A percentile compares a stretch with the other conserved stretches of the same genome.
These are phyloP conservation scores for Trichophyton verrucosum DNA, from an alignment of 2,329 filamentous ascomycete species.

Conservation along the genomic window DNA sequence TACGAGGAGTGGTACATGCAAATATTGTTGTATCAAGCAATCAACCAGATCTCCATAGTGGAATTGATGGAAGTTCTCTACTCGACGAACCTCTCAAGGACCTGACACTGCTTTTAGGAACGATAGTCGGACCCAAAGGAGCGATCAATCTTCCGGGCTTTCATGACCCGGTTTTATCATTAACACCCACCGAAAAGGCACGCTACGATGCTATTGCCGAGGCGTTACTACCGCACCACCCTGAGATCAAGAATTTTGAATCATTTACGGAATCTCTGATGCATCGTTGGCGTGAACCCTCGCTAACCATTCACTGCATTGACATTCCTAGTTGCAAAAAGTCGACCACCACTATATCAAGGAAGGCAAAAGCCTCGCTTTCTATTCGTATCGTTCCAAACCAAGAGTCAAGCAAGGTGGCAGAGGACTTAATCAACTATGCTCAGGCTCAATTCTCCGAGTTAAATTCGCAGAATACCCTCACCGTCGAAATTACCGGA, in stretches of 20 bases:
- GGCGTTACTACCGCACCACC: constrained; percentile 60
- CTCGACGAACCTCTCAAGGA: constrained; percentile 83
- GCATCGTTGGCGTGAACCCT: constrained; percentile 90
- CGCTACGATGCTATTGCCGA: constrained; percentile 75
- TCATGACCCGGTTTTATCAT: constrained; percentile 67
- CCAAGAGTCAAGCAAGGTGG: constrained; percentile 72
- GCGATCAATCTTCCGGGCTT: constrained; percentile 76
- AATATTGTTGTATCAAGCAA: constrained; percentile 78
- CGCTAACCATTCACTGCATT: constrained; percentile 84
- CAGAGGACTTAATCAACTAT: constrained; percentile 53
- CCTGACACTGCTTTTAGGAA: constrained; percentile 68
- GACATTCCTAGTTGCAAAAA: constrained; percentile 81
- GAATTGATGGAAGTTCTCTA: constrained; percentile 87
- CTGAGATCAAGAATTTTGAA: constrained; percentile 50
- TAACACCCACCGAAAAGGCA: constrained; percentile 62
- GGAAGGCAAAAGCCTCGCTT: constrained; percentile 74
- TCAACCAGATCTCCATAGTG: constrained; percentile 82
- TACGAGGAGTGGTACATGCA: constrained; percentile 86
- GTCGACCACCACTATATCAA: constrained; percentile 72
- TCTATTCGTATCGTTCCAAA: constrained; percentile 88
- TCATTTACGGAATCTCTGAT: constrained; percentile 75
- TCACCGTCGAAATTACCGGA: constrained; percentile 78
- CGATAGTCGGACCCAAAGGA: constrained; percentile 68
- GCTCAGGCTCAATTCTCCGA: constrained; percentile 57
- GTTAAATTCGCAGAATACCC: constrained; percentile 66